Conservation (phyloP, 441 rosid genomes). For the Aquilaria agallochum region DNA sequence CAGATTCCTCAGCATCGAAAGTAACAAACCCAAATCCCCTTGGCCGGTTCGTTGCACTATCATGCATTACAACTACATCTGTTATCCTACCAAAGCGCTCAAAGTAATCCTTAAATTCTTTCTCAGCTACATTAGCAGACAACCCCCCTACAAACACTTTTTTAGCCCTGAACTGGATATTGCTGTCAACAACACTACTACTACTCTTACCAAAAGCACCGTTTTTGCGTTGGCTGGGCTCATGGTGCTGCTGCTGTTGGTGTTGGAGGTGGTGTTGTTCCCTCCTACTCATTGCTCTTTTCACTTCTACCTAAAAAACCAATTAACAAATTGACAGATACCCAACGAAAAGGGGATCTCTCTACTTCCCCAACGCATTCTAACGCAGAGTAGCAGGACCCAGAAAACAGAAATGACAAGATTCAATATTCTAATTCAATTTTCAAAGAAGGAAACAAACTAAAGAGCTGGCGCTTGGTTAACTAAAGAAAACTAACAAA, state of each 20-base stretch:
- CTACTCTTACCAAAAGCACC: conserved; percentile 20
- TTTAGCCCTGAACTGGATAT: conserved; percentile 35
- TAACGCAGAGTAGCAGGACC: not conserved
- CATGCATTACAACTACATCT: conserved; percentile 84
- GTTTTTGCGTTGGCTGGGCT: conserved; percentile 16
- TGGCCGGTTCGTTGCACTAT: conserved; percentile 56
- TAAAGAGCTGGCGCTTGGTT: not conserved
- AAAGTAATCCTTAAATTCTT: conserved; percentile 70
- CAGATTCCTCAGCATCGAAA: conserved; percentile 66
- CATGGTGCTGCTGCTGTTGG: conserved; percentile 18
- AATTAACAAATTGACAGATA: not conserved
- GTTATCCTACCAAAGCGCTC: conserved; percentile 64
- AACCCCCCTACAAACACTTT: conserved; percentile 90
- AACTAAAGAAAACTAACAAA: conserved; percentile 4
- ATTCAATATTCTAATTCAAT: not conserved
- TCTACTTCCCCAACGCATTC: not conserved
- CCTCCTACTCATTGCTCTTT: conserved; percentile 46
- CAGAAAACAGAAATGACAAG: not conserved
- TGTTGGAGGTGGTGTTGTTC: conserved; percentile 31
- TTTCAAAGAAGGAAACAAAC: no score
- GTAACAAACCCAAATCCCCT: conserved; percentile 92
- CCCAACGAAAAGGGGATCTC: no score
- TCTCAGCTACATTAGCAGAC: conserved; percentile 52
- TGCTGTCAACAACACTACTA: conserved; percentile 15
- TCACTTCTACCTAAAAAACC: conserved; percentile 65